Evolutionary conservation across 108 stramenopile genomes (phyloP), one percentile per base, ranked within the genome.

Genomic region (Stephanodiscus triporus): DNA sequence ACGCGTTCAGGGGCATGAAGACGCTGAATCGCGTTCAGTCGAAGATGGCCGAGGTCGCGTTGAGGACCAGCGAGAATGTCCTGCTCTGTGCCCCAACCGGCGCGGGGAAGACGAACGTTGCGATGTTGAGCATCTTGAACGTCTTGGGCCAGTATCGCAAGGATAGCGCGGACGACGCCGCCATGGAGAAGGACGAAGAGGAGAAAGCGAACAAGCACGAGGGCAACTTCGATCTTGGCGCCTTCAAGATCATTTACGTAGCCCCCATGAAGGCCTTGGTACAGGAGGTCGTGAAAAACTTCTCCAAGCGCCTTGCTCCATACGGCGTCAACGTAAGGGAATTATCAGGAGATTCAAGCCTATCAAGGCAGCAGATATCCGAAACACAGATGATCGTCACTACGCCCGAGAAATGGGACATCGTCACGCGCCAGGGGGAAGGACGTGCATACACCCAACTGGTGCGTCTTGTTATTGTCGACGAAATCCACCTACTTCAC

Each of bases 211-310:
- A 78, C 59, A 86, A 86, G 38, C 66, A 81, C 66, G 60, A 68
- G 54, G 89, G 81, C 43, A 85, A 40, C 22, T 86, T 97, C 75
- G 96, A 99, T 56, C 61, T 92, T 20, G 78, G 83, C 32, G 73
- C 91, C 2, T 99, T 99, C 86, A 99, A 99, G 82, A 98, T 99
- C 72, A 97, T 99, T 24, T 99, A 99, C 73, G 95, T 99, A 2
- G 99, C 99, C 19, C 99, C 99, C 27, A 99, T 99, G 99, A 99
- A 99, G 84, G 99, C 99, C 51, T 85, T 99, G 53, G 99, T 99
- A 19, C 99, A 99, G 76, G 99, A 99, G 85, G 91, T 91, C 23
- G 98, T 99, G 8, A 85, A 91, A 71, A 99, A 98, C 76, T 98
- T 99, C 78, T 87, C 93, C 11, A 82, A 97, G 63, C 88, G 98